Evolutionary conservation across 192 early-diverging fungal genomes (phyloP), one percentile per base, ranked within the genome.

Genomic region (Umbelopsis vinacea): DNA sequence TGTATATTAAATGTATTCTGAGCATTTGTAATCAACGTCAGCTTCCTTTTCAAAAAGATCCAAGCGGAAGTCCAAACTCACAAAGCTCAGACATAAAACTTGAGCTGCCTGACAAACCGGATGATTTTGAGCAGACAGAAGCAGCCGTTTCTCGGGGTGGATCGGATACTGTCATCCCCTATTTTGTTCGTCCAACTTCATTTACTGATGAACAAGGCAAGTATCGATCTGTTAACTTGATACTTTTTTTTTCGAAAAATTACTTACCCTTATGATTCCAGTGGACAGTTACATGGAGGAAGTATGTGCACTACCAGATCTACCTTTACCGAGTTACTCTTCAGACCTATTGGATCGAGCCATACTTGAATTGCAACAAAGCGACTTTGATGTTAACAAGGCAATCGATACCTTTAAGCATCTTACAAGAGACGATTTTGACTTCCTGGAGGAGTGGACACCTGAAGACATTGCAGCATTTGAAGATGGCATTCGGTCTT

Each of bases 331-430:
- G 11, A 71, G 53, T 0, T 83, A 86, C 55, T 90, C 89, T 8
- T 73, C 87, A 63, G 92, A 93, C 74, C 70, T 88, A 46, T 83
- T 89, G 63, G 92, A 93, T 63, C 77, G 82, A 12, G 90, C 89
- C 6, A 75, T 94, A 37, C 68, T 84, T 48, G 81, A 80, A 10
- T 73, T 92, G 22, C 82, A 86, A 11, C 46, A 76, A 21, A 80
- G 75, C 29, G 72, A 68, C 6, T 92, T 86, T 52, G 82, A 92
- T 70, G 81, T 84, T 0, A 82, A 87, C 12, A 82, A 80, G 23
- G 90, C 91, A 6, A 53, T 92, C 4, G 81, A 82, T 17, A 77
- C 78, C 5, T 84, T 92, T 33, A 52, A 71, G 2, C 75, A 57
- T 11, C 72, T 87, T 23, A 76, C 83, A 3, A 79, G 83, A 15